These are phyloP conservation scores for Lipomyces japonicus DNA, from an alignment of 805 yeast species.

Conservation along the genomic window DNA sequence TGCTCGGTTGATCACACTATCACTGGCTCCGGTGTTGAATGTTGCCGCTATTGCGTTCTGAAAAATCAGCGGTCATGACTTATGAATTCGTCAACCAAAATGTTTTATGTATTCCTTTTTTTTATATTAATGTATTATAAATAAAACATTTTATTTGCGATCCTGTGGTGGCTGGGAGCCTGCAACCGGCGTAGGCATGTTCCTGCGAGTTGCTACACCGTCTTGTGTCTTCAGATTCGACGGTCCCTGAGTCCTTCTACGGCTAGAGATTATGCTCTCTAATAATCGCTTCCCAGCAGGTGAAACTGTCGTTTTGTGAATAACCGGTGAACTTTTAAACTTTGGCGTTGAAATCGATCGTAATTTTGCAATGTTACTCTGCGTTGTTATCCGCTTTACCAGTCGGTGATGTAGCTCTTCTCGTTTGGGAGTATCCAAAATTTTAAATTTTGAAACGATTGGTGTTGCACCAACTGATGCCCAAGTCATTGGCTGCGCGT, in stretches of 20 bases:
- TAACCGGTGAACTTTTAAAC: slow-evolving; percentile 9
- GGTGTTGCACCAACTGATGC: slow-evolving; percentile 6
- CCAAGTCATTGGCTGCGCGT: slow-evolving; percentile 20
- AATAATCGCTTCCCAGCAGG: slow-evolving; percentile 21
- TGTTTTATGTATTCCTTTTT: slow-evolving; percentile 5
- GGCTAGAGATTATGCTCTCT: slow-evolving; percentile 13
- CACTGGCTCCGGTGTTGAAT: no score
- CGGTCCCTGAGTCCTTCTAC: no score
- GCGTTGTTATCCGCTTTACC: neutral
- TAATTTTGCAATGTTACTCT: neutral
- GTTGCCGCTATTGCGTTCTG: no score
- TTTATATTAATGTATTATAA: neutral
- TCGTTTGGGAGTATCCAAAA: slow-evolving; percentile 22
- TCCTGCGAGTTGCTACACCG: no score
- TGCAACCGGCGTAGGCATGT: no score
- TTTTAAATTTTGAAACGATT: slow-evolving; percentile 5
- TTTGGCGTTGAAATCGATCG: slow-evolving; percentile 6
- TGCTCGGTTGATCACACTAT: no score
- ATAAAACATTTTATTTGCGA: neutral
- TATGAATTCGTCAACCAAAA: neutral
- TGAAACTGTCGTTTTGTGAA: slow-evolving; percentile 10
- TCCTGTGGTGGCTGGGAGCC: no score
- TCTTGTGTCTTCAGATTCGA: no score
- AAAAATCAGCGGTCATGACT: neutral
- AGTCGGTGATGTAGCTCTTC: slow-evolving; percentile 23